A percentile compares a stretch with the other conserved stretches of the same genome.
Evolutionary conservation across 1,284 basidiomycete genomes (phyloP).

Genomic region (Austroboletus novae-zelandiae): DNA sequence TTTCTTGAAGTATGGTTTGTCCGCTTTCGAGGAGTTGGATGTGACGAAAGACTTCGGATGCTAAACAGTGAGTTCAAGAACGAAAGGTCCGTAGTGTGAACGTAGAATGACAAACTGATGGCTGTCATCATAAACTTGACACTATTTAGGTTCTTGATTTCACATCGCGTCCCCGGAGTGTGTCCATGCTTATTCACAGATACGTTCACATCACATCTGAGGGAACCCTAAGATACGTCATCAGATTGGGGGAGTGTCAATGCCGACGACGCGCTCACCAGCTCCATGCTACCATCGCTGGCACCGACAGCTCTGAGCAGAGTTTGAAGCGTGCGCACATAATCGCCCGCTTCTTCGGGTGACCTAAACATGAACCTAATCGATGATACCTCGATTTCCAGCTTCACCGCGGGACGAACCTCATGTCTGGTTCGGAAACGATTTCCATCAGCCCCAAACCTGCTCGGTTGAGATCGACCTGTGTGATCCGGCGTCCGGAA

Average conservation of each 20-base stretch:
- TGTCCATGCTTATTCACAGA: slow-evolving; percentile 74
- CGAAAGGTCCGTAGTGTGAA: neutral
- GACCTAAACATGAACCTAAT: slow-evolving; percentile 45
- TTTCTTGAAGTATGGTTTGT: slow-evolving; percentile 72
- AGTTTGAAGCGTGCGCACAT: slow-evolving; percentile 83
- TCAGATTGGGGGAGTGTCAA: neutral
- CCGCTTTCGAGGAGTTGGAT: slow-evolving; percentile 56
- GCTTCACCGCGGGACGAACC: slow-evolving; percentile 39
- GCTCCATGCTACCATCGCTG: slow-evolving; percentile 97
- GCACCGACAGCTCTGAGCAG: slow-evolving; percentile 82
- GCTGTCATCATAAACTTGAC: slow-evolving; percentile 85
- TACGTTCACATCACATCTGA: slow-evolving; percentile 95
- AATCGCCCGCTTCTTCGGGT: slow-evolving; percentile 89
- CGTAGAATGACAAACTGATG: slow-evolving; percentile 58
- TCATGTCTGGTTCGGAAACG: slow-evolving; percentile 91
- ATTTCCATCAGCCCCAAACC: slow-evolving; percentile 94
- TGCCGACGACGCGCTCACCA: slow-evolving; percentile 49
- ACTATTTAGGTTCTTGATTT: slow-evolving; percentile 97
- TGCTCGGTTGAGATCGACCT: slow-evolving; percentile 89
- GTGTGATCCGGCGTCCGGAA: slow-evolving; percentile 50
- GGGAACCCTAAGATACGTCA: slow-evolving; percentile 64
- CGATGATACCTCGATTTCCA: slow-evolving; percentile 6
- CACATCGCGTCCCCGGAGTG: slow-evolving; percentile 82
- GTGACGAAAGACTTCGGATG: slow-evolving; percentile 73
- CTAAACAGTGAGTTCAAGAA: slow-evolving; percentile 28